Evolutionary conservation across 2,329 filamentous ascomycete genomes (phyloP).

Genomic region (Claviceps humidiphila): DNA sequence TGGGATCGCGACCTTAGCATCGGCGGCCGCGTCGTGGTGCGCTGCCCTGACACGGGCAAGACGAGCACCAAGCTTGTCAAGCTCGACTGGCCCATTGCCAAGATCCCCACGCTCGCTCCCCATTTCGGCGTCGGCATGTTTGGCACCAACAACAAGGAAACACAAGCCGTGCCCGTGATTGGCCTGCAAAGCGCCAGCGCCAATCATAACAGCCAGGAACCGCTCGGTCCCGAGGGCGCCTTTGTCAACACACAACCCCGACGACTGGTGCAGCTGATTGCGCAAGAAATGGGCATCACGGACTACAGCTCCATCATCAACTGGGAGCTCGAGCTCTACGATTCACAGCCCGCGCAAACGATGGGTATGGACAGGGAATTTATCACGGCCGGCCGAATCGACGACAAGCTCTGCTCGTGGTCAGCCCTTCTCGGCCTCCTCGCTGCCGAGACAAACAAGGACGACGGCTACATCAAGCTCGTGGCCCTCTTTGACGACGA

Average conservation of each 20-base stretch:
- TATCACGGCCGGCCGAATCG: constrained; percentile 88
- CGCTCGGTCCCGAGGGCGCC: constrained; percentile 49
- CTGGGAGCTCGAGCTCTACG: constrained; percentile 95
- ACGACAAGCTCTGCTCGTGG: constrained; percentile 97
- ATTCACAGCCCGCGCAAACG: constrained; percentile 71
- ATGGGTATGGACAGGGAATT: constrained; percentile 84
- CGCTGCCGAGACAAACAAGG: constrained; percentile 40
- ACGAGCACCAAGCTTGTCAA: constrained; percentile 74
- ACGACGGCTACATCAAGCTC: constrained; percentile 66
- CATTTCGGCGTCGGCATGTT: constrained; percentile 75
- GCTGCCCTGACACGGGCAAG: constrained; percentile 58
- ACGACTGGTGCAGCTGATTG: constrained; percentile 71
- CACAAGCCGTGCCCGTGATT: constrained; percentile 86
- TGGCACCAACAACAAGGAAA: constrained; percentile 66
- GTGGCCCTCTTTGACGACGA: constrained; percentile 95
- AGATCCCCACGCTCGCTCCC: constrained; percentile 80
- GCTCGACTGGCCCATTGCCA: constrained; percentile 86
- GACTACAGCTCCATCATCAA: constrained; percentile 69
- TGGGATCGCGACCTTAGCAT: constrained; percentile 93
- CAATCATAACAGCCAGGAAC: constrained; percentile 20
- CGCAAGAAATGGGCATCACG: constrained; percentile 57
- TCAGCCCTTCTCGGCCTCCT: constrained; percentile 75
- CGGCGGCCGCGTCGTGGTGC: constrained; percentile 77
- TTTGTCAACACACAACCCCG: constrained; percentile 79
- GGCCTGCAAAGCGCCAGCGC: constrained; percentile 63